phyloP scores from a whole-genome alignment of 106 monocot species.

The Xerophyta viscosa region DNA sequence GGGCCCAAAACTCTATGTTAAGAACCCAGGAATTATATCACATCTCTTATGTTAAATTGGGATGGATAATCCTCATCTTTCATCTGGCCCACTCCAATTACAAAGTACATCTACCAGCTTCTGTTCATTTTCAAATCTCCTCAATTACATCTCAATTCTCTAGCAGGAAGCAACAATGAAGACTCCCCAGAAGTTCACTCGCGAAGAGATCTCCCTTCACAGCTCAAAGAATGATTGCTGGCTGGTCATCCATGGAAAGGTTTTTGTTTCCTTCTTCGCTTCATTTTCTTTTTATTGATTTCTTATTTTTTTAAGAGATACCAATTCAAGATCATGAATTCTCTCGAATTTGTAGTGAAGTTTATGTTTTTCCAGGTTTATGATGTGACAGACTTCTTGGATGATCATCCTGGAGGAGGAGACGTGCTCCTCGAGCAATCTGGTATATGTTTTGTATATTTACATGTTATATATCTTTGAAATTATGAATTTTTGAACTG shows the following conservation, averaged over 20 bases:
- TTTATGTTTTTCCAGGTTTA: conserved; percentile 37
- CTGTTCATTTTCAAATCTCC: no score
- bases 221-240: conserved; percentile 47
- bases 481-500: not conserved
- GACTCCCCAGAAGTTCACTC: not conserved
- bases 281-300: not conserved
- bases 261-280: not conserved
- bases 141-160: no score
- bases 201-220: conserved; percentile 31
- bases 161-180: not conserved
- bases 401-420: conserved; percentile 63
- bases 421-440: conserved; percentile 51
- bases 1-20: no score
- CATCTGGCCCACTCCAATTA: no score
- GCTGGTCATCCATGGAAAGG: conserved; percentile 61
- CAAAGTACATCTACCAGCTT: no score
- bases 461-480: not conserved
- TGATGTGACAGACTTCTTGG: conserved; percentile 67
- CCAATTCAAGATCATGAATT: not conserved
- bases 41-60: no score
- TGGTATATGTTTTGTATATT: conserved; percentile 12
- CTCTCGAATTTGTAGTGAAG: not conserved
- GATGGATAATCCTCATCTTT: no score
- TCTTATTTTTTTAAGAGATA: not conserved
- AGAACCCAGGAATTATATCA: no score